These are phyloP conservation scores for Alternaria rosae DNA, from an alignment of 2,329 filamentous ascomycete species.

Conservation along the genomic window DNA sequence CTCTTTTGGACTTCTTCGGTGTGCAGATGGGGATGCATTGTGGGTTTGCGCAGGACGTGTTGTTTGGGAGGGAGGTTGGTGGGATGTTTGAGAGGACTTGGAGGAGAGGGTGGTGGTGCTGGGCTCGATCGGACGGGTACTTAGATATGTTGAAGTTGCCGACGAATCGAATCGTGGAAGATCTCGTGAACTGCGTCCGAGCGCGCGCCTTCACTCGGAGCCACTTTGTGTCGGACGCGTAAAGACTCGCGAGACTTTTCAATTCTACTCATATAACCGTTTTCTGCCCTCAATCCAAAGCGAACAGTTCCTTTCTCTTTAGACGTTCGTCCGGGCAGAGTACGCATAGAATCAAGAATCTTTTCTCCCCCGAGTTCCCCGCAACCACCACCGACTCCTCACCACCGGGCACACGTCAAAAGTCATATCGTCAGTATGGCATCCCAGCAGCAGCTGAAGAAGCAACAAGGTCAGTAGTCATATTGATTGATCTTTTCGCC, in stretches of 20 bases:
- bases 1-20: conserved; percentile 84
- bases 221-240: not conserved
- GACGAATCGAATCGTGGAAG: conserved; percentile 28
- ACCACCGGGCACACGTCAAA: not conserved
- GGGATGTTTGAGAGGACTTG: not conserved
- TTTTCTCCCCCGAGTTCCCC: conserved; percentile 31
- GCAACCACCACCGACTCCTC: conserved; percentile 12
- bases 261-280: not conserved
- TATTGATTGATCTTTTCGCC: not conserved
- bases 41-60: conserved; percentile 36
- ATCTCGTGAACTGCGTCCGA: conserved; percentile 37
- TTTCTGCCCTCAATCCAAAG: conserved; percentile 22
- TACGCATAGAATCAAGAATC: not conserved
- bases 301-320: conserved; percentile 2
- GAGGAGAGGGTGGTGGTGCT: not conserved
- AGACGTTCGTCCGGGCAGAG: not conserved
- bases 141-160: conserved; percentile 13
- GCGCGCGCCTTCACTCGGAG: conserved; percentile 22
- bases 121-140: not conserved
- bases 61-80: not conserved
- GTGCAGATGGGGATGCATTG: conserved; percentile 97
- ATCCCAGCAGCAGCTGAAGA: conserved; percentile 66
- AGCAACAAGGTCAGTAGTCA: conserved; percentile 71
- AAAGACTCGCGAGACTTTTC: not conserved
- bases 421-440: conserved; percentile 52